Percentiles rank a stretch among this genome's conserved stretches.
These are phyloP conservation scores for Candida chauliodis DNA, from an alignment of 805 yeast genomes.

Conservation along the genomic window DNA sequence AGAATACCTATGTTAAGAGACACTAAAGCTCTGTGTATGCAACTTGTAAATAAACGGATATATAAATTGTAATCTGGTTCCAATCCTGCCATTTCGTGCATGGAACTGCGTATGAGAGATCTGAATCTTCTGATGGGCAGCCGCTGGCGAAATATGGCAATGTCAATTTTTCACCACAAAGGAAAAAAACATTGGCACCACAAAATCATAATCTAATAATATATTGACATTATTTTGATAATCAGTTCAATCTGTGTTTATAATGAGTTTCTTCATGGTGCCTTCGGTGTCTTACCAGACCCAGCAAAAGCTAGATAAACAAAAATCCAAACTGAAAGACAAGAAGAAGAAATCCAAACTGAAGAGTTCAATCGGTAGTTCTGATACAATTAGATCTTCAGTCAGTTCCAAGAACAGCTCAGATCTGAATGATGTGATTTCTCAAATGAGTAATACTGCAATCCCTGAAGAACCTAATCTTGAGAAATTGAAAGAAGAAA, in stretches of 20 bases:
- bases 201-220: too few species aligned
- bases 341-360: constrained; percentile 1
- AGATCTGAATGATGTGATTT: not conserved
- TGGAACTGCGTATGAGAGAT: too few species aligned
- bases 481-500: too few species aligned
- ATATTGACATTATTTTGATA: too few species aligned
- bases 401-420: constrained; percentile 1
- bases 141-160: too few species aligned
- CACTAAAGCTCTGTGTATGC: constrained; percentile 19
- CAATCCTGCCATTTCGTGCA: too few species aligned
- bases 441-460: too few species aligned
- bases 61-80: too few species aligned
- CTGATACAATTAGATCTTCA: not conserved
- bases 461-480: too few species aligned
- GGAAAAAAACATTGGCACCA: not conserved
- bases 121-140: too few species aligned
- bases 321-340: constrained; percentile 16
- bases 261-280: constrained; percentile 37
- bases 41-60: not conserved
- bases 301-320: constrained; percentile 31
- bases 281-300: constrained; percentile 41
- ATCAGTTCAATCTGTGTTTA: not conserved
- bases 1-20: constrained; percentile 37
- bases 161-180: too few species aligned
- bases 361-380: constrained; percentile 1